A percentile compares a stretch with the other conserved stretches of the same genome.
These are phyloP conservation scores for Avena insularis DNA, from an alignment of 176 grass and related monocot genomes.

Conservation along the genomic window DNA sequence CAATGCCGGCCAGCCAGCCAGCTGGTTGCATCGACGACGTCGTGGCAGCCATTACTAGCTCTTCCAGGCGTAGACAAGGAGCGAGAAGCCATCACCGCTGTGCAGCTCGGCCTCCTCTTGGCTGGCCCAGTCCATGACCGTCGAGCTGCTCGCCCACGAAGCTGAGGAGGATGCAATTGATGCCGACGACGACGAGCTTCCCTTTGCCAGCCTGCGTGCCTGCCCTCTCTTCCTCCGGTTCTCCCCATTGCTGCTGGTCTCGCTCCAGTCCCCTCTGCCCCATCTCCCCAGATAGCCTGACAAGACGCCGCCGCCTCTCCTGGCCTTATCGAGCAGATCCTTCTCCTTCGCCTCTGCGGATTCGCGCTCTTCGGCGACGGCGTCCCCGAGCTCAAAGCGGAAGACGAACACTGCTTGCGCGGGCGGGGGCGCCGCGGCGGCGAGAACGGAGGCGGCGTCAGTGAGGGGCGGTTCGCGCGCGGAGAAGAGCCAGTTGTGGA, in stretches of 20 bases:
- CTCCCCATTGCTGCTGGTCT: conserved; percentile 73
- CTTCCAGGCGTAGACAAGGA: conserved; percentile 87
- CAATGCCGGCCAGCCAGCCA: conserved; percentile 41
- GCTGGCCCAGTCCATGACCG: conserved; percentile 89
- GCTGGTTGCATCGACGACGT: neutral
- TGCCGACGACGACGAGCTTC: conserved; percentile 56
- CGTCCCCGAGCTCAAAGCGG: conserved; percentile 62
- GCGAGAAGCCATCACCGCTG: conserved; percentile 76
- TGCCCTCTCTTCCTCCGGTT: conserved; percentile 53
- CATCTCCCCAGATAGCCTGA: conserved; percentile 47
- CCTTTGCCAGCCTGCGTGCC: conserved; percentile 49
- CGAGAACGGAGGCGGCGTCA: conserved; percentile 26
- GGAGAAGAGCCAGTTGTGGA: conserved; percentile 91
- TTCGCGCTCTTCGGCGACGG: conserved; percentile 27
- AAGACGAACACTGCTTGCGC: conserved; percentile 86
- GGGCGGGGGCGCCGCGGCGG: conserved; percentile 3
- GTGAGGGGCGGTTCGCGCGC: conserved; percentile 31
- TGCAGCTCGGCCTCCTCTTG: conserved; percentile 80
- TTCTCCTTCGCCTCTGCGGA: conserved; percentile 33
- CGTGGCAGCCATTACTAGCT: conserved; percentile 34
- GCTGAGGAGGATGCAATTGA: conserved; percentile 63
- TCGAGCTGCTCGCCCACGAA: conserved; percentile 67
- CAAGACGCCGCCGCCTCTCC: conserved; percentile 28
- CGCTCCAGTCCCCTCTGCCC: conserved; percentile 70
- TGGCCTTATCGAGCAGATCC: conserved; percentile 45